Conservation (phyloP, 768 basidiomycete genomes). For the Psilocybe cubensis region DNA sequence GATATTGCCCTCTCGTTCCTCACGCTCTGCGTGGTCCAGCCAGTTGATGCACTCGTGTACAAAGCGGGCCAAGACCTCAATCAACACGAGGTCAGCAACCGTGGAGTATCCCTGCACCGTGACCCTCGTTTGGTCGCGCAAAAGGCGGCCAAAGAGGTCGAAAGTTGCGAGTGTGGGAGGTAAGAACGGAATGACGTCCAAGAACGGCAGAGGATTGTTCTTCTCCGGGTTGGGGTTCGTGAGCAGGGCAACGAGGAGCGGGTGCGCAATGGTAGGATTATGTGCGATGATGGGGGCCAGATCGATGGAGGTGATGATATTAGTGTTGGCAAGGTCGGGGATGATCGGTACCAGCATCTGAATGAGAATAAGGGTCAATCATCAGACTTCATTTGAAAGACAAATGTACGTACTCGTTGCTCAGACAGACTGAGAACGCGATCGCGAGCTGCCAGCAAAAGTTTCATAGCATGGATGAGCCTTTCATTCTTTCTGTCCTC, state of each 20-base stretch:
- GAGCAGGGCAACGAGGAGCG: conserved; percentile 64
- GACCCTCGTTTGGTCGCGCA: conserved; percentile 62
- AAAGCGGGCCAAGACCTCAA: conserved; percentile 72
- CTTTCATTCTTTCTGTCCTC: conserved; percentile 61
- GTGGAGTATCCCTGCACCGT: conserved; percentile 51
- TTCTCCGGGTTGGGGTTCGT: conserved; percentile 40
- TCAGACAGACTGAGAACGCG: conserved; percentile 77
- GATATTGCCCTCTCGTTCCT: conserved; percentile 67
- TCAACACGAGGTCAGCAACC: conserved; percentile 64
- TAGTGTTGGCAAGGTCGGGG: conserved; percentile 45
- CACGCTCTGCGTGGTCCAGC: conserved; percentile 70
- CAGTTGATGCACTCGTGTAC: conserved; percentile 71
- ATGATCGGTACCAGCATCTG: conserved; percentile 60
- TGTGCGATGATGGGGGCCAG: conserved; percentile 64
- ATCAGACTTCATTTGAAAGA: not conserved
- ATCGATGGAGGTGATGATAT: conserved; percentile 70
- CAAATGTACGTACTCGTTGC: conserved; percentile 58
- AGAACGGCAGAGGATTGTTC: conserved; percentile 50
- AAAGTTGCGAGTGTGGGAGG: conserved; percentile 77
- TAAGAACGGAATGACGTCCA: conserved; percentile 65
- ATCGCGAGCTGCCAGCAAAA: conserved; percentile 69
- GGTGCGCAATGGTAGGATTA: conserved; percentile 73
- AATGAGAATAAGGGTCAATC: not conserved
- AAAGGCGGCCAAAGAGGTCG: conserved; percentile 70
- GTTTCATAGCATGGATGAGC: conserved; percentile 65